Conservation (phyloP, 139 green algal genomes). For the Micromonas pusilla region DNA sequence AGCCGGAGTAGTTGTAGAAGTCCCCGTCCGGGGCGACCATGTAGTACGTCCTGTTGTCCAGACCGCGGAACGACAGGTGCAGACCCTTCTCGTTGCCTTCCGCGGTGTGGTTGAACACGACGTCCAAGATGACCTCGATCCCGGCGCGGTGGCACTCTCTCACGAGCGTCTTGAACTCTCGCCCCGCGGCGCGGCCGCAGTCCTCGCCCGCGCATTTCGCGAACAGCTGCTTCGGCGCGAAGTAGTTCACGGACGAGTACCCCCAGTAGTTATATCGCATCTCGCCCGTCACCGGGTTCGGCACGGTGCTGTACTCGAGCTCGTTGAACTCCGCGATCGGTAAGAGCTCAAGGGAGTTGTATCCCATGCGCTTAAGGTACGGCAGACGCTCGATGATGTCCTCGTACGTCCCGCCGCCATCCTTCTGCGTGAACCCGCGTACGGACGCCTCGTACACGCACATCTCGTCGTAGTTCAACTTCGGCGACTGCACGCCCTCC, state of each 20-base stretch:
- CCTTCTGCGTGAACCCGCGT: constrained; percentile 76
- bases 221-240: constrained; percentile 87
- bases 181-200: constrained; percentile 30
- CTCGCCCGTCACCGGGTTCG: constrained; percentile 37
- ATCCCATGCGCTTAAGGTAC: constrained; percentile 82
- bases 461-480: constrained; percentile 41
- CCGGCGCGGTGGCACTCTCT: constrained; percentile 71
- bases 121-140: constrained; percentile 97
- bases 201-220: constrained; percentile 27
- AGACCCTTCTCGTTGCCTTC: constrained; percentile 89
- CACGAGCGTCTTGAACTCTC: constrained; percentile 93
- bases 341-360: constrained; percentile 95
- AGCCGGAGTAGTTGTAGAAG: constrained; percentile 97
- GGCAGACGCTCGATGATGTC: constrained; percentile 79
- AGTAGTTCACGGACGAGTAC: constrained; percentile 93
- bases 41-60: constrained; percentile 97
- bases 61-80: constrained; percentile 83
- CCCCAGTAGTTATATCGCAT: constrained; percentile 92
- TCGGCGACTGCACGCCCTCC: constrained; percentile 51
- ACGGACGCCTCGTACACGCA: constrained; percentile 98
- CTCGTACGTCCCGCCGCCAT: constrained; percentile 64
- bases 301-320: constrained; percentile 83
- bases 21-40: constrained; percentile 67
- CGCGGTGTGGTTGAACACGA: constrained; percentile 99
- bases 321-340: constrained; percentile 97